Evolutionary conservation across 2,329 filamentous ascomycete species (phyloP), one percentile per base, ranked within the genome.

Genomic region (Colletotrichum phormii): DNA sequence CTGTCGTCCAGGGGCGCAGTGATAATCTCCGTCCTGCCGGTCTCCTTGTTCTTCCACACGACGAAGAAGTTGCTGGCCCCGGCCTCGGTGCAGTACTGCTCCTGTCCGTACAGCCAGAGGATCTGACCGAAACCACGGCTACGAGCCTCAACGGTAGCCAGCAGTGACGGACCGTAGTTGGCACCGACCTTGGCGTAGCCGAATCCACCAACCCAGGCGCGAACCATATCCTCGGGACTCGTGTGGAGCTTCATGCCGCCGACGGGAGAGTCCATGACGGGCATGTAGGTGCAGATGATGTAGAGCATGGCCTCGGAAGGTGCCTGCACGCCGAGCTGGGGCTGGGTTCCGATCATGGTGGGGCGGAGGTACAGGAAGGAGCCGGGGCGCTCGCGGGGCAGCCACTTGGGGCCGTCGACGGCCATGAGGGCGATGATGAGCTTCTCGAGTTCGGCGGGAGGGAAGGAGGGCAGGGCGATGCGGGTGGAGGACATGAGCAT

Each of bases 11-110:
- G 84, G 9, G 94, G 94, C 2, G 95, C 95, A 2, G 95, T 98
- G 68, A 98, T 87, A 37, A 98, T 87, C 85, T 97, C 88, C 29
- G 89, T 79, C 77, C 86, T 88, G 8, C 89, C 91, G 0, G 81
- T 83, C 77, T 92, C 89, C 80, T 87, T 89, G 59, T 88, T 89
- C 79, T 87, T 89, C 94, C 93, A 95, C 13, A 98, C 86, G 8
- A 97, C 87, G 79, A 98, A 97, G 85, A 98, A 98, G 84, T 98
- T 98, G 79, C 91, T 94, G 13, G 95, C 95, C 5, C 95, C 95
- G 2, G 95, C 95, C 85, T 98, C 95, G 2, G 95, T 98, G 75
- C 97, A 95, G 80, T 90, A 90, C 64, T 89, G 90, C 77, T 96
- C 88, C 53, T 89, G 82, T 1, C 95, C 95, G 79, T 97, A 97